Conservation (phyloP, 192 early-diverging fungal genomes). For the Chytriomyces hyalinus region DNA sequence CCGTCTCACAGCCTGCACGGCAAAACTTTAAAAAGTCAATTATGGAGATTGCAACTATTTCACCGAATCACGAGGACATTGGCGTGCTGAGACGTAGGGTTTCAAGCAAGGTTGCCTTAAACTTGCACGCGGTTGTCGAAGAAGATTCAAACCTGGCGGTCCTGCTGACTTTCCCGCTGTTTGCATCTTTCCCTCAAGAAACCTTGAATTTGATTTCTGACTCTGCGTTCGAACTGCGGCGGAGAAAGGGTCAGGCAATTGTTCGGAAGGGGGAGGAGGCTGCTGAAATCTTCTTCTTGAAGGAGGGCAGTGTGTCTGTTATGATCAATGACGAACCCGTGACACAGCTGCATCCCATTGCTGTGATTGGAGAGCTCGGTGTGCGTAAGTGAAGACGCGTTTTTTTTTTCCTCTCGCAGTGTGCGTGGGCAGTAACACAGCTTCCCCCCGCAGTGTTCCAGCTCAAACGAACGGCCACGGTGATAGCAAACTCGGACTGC, state of each 20-base stretch:
- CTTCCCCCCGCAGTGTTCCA: slow-evolving; percentile 28
- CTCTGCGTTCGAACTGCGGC: slow-evolving; percentile 33
- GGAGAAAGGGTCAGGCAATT: slow-evolving; percentile 34
- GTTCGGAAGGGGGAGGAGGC: slow-evolving; percentile 44
- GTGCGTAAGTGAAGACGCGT: slow-evolving; percentile 31
- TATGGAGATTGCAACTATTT: no score
- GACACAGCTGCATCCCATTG: slow-evolving; percentile 13
- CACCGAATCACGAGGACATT: no score
- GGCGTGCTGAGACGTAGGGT: no score
- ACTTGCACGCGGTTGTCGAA: not conserved
- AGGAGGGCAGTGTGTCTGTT: slow-evolving; percentile 36
- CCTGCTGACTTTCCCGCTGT: slow-evolving; percentile 44
- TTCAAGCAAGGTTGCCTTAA: no score
- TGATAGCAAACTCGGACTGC: slow-evolving; percentile 42
- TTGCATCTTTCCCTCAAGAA: slow-evolving; percentile 41
- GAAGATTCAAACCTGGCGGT: not conserved
- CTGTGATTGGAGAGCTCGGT: slow-evolving; percentile 47
- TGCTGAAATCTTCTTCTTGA: slow-evolving; percentile 46
- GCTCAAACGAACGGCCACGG: slow-evolving; percentile 33
- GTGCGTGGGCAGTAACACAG: not conserved
- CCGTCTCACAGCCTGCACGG: no score
- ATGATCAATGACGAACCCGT: slow-evolving; percentile 12
- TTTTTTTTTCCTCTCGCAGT: not conserved
- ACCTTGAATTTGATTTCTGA: slow-evolving; percentile 29
- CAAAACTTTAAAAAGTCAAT: no score